Percentiles rank a stretch among this genome's conserved stretches.
These are phyloP conservation scores for Copromyces sp. DNA, from an alignment of 495 filamentous ascomycete species.

Conservation along the genomic window DNA sequence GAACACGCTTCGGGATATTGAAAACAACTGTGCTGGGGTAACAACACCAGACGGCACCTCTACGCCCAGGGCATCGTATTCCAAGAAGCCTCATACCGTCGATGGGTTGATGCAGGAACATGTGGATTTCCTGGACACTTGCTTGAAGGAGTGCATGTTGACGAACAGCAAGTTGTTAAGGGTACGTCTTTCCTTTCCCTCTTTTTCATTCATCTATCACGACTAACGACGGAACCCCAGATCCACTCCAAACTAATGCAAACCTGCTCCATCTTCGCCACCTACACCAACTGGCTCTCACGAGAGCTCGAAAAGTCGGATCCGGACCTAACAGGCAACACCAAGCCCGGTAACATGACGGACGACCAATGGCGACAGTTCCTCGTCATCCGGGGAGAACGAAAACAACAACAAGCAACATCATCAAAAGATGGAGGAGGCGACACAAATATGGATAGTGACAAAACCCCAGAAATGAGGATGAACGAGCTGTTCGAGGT, in stretches of 20 bases:
- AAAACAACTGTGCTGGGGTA: constrained; percentile 39
- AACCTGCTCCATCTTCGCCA: constrained; percentile 85
- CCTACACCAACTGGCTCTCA: constrained; percentile 70
- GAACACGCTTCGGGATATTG: constrained; percentile 60
- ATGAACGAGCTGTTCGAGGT: constrained; percentile 73
- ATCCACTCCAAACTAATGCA: constrained; percentile 92
- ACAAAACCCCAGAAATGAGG: not conserved
- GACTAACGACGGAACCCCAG: constrained; percentile 31
- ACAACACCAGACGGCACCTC: constrained; percentile 12
- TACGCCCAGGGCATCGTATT: constrained; percentile 11
- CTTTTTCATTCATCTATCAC: not conserved
- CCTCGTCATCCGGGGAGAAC: constrained; percentile 22
- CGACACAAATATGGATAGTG: not conserved
- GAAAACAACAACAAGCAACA: not conserved
- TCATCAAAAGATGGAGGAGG: not conserved
- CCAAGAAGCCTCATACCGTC: constrained; percentile 53
- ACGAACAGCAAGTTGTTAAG: constrained; percentile 88
- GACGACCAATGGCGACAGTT: constrained; percentile 42
- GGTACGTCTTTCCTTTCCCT: constrained; percentile 39
- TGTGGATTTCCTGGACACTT: constrained; percentile 95
- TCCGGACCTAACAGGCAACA: constrained; percentile 52
- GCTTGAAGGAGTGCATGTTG: constrained; percentile 97
- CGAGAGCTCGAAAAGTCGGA: constrained; percentile 70
- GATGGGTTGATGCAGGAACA: constrained; percentile 99
- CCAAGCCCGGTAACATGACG: constrained; percentile 42